Evolutionary conservation across 176 grass and related monocot genomes (phyloP), one percentile per base, ranked within the genome.

Genomic region (Triticum monococcum): DNA sequence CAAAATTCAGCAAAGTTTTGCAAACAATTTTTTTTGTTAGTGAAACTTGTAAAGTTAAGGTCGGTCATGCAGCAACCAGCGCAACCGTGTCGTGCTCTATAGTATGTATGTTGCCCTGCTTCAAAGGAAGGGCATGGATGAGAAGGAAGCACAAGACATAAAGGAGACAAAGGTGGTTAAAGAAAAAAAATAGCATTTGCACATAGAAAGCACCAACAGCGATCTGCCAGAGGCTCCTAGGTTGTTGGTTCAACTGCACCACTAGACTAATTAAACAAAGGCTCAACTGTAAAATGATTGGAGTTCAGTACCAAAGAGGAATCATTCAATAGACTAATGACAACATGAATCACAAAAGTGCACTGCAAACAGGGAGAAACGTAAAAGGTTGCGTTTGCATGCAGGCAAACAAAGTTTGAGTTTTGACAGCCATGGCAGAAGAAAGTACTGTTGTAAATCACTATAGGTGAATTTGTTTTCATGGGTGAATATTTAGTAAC

Each of bases 371-470:
- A 81, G 24, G 56, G 69, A 62, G 68, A 81, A 89, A 76, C 35
- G 43, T 41, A 79, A 59, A 89, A 66, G 81, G 52, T 16, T 66
- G 74, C 82, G 56, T 81, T 12, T 68, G 32, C 82, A 85, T 89
- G 88, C 77, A 35, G 41, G 68, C 24, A 81, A 4, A 10, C 33
- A 81, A 68, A 61, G 22, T 24, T 57, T 0, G 2, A 75, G 17
- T 5, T 85, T 38, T 12, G 10, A 17, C 23, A 23, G 7, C 2
- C 72, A 78, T 52, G 48, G 4, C 48, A 52, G 14, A 52, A 52
- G 0, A 52, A 17, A 52, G 48, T 6, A 17, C 48, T 16, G 46
- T 0, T 50, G 46, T 56, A 56, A 56, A 50, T 50, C 46, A 50
- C 13, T 16, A 50, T 50, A 50, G 46, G 13, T 50, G 46, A 50